These are phyloP conservation scores for Teunomyces barrocoloradensis DNA, from an alignment of 805 yeast genomes.

Conservation along the genomic window DNA sequence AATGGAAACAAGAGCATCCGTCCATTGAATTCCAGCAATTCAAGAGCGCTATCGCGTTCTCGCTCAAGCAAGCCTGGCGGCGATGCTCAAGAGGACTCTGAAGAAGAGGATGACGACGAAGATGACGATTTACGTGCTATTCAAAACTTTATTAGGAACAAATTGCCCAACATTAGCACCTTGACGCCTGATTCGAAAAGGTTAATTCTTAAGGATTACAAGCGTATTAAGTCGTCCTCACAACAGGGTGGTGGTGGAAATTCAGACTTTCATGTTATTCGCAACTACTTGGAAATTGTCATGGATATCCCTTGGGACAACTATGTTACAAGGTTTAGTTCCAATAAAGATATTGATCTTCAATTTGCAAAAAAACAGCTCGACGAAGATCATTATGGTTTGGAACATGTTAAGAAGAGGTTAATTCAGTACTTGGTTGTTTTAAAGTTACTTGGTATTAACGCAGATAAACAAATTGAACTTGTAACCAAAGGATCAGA, in stretches of 20 bases:
- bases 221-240: constrained; percentile 49
- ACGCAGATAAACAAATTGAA: constrained; percentile 27
- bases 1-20: constrained; percentile 15
- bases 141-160: constrained; percentile 34
- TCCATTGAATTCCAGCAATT: constrained; percentile 21
- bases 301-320: constrained; percentile 63
- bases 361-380: constrained; percentile 35
- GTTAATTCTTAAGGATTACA: constrained; percentile 48
- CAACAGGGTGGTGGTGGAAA: constrained; percentile 41
- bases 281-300: constrained; percentile 63
- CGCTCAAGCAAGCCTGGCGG: constrained; percentile 15
- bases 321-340: constrained; percentile 26
- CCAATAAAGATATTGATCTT: constrained; percentile 50
- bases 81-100: constrained; percentile 10
- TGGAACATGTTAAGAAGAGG: constrained; percentile 62
- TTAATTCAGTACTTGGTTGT: constrained; percentile 79
- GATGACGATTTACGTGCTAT: constrained; percentile 42
- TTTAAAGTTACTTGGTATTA: constrained; percentile 52
- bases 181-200: constrained; percentile 39
- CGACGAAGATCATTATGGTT: constrained; percentile 43
- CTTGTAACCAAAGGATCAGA: constrained; percentile 11
- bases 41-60: constrained; percentile 23
- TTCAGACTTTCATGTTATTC: constrained; percentile 61
- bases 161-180: constrained; percentile 32
- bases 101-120: constrained; percentile 41